phyloP scores from a whole-genome alignment of 2,329 filamentous ascomycete species.

The Didymella sp. region DNA sequence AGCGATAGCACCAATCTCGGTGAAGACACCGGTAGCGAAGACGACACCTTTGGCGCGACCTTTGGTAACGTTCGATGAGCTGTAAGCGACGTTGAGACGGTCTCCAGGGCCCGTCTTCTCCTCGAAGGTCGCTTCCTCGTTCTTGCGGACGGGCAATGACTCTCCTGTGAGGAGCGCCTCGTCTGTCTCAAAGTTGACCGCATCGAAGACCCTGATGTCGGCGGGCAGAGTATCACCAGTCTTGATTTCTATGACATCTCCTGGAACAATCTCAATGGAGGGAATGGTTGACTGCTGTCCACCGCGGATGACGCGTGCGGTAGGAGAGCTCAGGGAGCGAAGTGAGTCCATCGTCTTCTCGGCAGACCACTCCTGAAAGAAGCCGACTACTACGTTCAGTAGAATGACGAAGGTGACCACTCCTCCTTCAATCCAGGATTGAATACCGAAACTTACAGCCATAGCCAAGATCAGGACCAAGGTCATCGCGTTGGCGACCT shows the following conservation, averaged over 20 bases:
- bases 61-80: constrained; percentile 69
- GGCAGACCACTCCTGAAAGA: constrained; percentile 56
- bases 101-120: constrained; percentile 68
- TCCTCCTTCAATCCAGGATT: constrained; percentile 57
- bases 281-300: constrained; percentile 61
- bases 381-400: constrained; percentile 56
- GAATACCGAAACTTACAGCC: constrained; percentile 57
- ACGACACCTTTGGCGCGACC: constrained; percentile 73
- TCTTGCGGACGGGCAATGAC: constrained; percentile 70
- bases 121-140: constrained; percentile 61
- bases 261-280: constrained; percentile 67
- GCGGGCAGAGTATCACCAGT: constrained; percentile 74
- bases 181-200: constrained; percentile 78
- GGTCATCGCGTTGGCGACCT: constrained; percentile 80
- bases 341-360: constrained; percentile 60
- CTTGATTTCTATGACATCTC: constrained; percentile 69
- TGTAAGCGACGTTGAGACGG: constrained; percentile 71
- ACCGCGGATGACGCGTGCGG: constrained; percentile 58
- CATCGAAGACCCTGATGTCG: constrained; percentile 67
- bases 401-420: constrained; percentile 56
- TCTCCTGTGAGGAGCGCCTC: constrained; percentile 75
- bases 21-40: constrained; percentile 71
- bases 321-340: constrained; percentile 56
- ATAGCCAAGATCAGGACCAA: constrained; percentile 63
- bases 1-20: constrained; percentile 79